Percentiles rank a stretch among this genome's conserved stretches.
phyloP scores from a whole-genome alignment of 2,329 filamentous ascomycete species.

The Lachnellula cervina region DNA sequence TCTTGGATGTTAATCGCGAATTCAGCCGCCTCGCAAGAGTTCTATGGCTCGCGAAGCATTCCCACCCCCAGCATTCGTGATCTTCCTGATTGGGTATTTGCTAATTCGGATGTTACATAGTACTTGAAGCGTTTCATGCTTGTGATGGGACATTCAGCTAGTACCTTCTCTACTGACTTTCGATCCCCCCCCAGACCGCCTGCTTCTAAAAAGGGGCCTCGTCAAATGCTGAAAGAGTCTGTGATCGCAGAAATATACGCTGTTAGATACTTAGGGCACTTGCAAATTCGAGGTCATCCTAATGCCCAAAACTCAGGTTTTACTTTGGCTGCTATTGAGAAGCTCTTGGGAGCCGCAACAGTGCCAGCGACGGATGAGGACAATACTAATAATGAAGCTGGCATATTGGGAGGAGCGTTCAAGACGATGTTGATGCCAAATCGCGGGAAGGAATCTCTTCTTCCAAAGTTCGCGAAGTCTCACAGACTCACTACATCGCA shows the following conservation, averaged over 20 bases:
- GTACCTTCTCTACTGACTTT: neutral
- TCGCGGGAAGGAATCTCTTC: neutral
- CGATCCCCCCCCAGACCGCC: neutral
- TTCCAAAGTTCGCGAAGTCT: neutral
- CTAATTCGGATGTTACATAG: neutral
- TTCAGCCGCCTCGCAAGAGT: no score
- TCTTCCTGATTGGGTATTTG: neutral
- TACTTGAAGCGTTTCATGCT: conserved; percentile 4
- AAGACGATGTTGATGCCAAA: neutral
- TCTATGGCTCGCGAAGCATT: no score
- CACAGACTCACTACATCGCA: neutral
- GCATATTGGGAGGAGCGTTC: neutral
- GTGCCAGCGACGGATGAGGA: neutral
- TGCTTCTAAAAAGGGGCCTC: neutral
- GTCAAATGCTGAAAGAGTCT: neutral
- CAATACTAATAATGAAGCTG: neutral
- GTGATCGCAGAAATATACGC: neutral
- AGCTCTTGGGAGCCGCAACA: neutral
- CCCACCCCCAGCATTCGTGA: neutral
- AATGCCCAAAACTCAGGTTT: neutral
- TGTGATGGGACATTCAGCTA: neutral
- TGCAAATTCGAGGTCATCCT: neutral
- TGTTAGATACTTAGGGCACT: neutral
- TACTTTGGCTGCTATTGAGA: neutral
- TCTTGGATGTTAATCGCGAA: neutral